Evolutionary conservation across 139 green algal genomes (phyloP), one percentile per base, ranked within the genome.

Genomic region (Nannochloris sp.): DNA sequence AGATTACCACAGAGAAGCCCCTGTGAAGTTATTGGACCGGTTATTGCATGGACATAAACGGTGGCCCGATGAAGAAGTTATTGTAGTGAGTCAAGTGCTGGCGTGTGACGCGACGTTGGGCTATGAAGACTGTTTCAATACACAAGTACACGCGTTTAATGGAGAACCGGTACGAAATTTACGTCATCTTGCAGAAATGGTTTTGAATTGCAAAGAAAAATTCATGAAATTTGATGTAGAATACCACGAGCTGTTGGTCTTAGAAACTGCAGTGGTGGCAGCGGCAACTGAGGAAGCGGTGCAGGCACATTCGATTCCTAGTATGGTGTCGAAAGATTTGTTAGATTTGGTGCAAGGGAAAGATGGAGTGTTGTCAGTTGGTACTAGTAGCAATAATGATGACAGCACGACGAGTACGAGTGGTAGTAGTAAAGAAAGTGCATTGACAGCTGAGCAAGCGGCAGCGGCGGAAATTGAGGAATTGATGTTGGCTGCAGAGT

Each of bases 101-200:
- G 89, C 88, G 0, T 86, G 71, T 31, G 85, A 93, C 15, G 77
- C 83, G 2, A 93, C 87, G 6, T 70, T 95, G 30, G 89, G 89
- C 2, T 96, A 77, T 45, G 89, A 97, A 70, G 90, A 97, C 61
- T 67, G 89, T 3, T 83, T 71, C 67, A 95, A 95, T 72, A n/a
- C 2, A 10, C 67, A 89, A 76, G 79, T 95, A 54, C 34, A 77
- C 33, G 70, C 58, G 9, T 92, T 95, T 79, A 97, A 97, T 68
- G 85, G 85, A 10, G 27, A 36, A 13, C 29, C 60, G 8, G 77
- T 97, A 9, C 62, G 61, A 42, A 95, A 94, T 81, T 64, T 97
- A 66, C 27, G 25, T 13, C 88, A 97, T 60, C 79, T 97, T 33
- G 76, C 79, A 0, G 59, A 90, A 61, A 60, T 95, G 70, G 78